Evolutionary conservation across 768 basidiomycete species (phyloP), one percentile per base, ranked within the genome.

Genomic region (Tricholoma sp.): DNA sequence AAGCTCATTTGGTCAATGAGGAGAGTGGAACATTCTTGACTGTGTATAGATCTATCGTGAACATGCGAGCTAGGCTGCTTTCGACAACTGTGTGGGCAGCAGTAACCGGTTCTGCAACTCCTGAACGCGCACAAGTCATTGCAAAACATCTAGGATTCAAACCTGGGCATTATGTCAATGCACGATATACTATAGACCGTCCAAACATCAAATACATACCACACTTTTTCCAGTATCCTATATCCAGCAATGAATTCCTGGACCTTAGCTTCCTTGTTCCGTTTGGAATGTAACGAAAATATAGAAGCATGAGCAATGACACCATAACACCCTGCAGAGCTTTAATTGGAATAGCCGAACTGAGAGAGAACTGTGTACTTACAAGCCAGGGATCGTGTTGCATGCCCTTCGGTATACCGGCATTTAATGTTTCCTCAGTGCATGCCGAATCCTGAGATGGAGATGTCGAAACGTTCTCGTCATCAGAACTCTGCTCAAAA

Each of bases 21-120:
- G 24, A 24, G 24, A 24, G 24, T 1, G 24, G 24, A 4, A 24
- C 24, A 1, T 24, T 24, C 24, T 24, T 24, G 24, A 24, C 24
- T 24, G 24, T 24, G 24, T 24, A 24, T 24, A 24, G 24, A 24
- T 20, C 41, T 29, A 51, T 52, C 45, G 24, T 18, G 1, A 37
- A 51, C 13, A 57, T 57, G 47, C 57, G 57, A n/a, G 20, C 54
- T 37, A 48, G 57, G n/a, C 56, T 63, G n/a, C 52, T 50, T 12
- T 45, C 56, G 1, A 33, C 32, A 20, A 58, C 57, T n/a, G 47
- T 60, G n/a, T 63, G 59, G 61, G 59, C 56, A 42, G 59, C 54
- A 32, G 54, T 56, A n/a, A 60, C 54, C 17, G 59, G 54, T 11
- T 49, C 59, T 15, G 54, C 48, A 3, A 63, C 51, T 10, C 52